phyloP scores from a whole-genome alignment of 345 rosid genomes.

The Populus nigra region DNA sequence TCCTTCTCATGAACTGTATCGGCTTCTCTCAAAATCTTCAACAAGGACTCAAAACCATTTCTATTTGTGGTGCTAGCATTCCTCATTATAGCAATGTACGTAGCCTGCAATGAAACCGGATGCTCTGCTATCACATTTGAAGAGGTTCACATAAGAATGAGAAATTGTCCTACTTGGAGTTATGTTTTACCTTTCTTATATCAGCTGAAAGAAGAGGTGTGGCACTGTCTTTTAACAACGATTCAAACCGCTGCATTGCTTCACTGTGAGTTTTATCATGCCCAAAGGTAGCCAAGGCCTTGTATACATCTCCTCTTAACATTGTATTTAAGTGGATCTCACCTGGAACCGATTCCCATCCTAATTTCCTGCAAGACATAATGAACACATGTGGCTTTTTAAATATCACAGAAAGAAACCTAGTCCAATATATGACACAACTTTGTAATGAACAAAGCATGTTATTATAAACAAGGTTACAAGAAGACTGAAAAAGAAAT shows the following conservation, averaged over 20 bases:
- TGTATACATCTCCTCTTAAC: conserved; percentile 34
- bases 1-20: conserved; percentile 46
- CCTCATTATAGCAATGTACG: conserved; percentile 41
- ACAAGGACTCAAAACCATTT: conserved; percentile 33
- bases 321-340: conserved; percentile 36
- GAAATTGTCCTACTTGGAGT: not conserved
- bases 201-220: conserved; percentile 36
- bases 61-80: conserved; percentile 27
- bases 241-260: conserved; percentile 33
- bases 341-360: conserved; percentile 34
- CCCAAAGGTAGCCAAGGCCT: conserved; percentile 33
- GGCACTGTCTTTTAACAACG: conserved; percentile 22
- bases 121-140: not conserved
- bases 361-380: conserved; percentile 26
- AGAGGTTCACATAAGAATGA: not conserved
- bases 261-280: conserved; percentile 25
- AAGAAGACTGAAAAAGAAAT: no score
- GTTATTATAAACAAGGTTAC: no score
- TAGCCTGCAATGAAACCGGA: conserved; percentile 28
- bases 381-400: not conserved
- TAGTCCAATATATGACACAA: not conserved
- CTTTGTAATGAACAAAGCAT: no score
- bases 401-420: not conserved
- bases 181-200: conserved; percentile 29
- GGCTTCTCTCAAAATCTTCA: conserved; percentile 42